phyloP scores from a whole-genome alignment of 345 rosid species.

The Lagerstroemia speciosa region DNA sequence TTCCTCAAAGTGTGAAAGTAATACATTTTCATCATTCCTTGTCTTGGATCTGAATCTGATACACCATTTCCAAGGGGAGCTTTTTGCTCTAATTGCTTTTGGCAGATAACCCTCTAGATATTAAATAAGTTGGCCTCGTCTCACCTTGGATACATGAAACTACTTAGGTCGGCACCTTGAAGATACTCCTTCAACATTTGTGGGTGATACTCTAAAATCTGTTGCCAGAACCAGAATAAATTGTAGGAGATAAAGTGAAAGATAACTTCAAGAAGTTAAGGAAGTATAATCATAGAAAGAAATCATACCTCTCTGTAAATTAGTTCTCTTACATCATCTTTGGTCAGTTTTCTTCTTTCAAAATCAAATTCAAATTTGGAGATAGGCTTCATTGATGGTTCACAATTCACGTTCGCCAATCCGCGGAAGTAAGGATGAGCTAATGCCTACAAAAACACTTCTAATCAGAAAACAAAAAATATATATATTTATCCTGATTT shows the following conservation, averaged over 20 bases:
- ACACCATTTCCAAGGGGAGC: not conserved
- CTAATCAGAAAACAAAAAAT: conserved; percentile 1
- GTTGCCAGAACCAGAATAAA: conserved; percentile 13
- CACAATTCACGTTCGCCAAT: conserved; percentile 58
- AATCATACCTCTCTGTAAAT: conserved; percentile 80
- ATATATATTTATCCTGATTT: not conserved
- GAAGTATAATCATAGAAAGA: not conserved
- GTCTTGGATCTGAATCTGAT: not conserved
- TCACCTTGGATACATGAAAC: conserved; percentile 15
- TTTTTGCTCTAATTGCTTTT: not conserved
- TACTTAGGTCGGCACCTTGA: conserved; percentile 4
- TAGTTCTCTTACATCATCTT: conserved; percentile 81
- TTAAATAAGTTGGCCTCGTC: not conserved
- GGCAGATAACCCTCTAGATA: not conserved
- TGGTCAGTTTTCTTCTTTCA: conserved; percentile 71
- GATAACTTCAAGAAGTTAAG: not conserved
- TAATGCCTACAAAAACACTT: conserved; percentile 46
- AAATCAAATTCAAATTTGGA: conserved; percentile 86
- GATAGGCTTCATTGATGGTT: conserved; percentile 74
- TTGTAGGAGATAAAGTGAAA: not conserved
- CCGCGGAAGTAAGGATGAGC: conserved; percentile 83
- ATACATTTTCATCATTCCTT: not conserved
- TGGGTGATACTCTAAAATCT: conserved; percentile 62
- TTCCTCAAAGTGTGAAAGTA: not conserved
- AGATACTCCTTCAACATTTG: conserved; percentile 13